Evolutionary conservation across 805 yeast genomes (phyloP).

Genomic region (Vanderwaltozyma polyspora): DNA sequence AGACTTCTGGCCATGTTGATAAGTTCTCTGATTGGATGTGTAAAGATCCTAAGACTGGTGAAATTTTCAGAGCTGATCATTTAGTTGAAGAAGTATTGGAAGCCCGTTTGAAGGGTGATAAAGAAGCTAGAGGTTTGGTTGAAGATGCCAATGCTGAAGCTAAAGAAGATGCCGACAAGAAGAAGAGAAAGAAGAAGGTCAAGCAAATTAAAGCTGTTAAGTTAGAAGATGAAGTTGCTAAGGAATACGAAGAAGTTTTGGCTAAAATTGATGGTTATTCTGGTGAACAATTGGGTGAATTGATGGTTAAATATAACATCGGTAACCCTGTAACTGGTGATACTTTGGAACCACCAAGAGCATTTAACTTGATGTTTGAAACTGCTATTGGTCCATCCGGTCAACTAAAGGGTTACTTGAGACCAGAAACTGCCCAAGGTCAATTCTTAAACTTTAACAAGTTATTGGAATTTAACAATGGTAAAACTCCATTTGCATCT

Average conservation of each 20-base stretch:
- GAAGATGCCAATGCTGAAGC: conserved; percentile 44
- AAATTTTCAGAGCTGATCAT: conserved; percentile 97
- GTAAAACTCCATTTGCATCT: conserved; percentile 98
- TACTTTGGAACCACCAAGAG: conserved; percentile 77
- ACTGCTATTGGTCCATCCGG: conserved; percentile 99
- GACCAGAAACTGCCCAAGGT: conserved; percentile 99
- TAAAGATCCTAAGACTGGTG: conserved; percentile 89
- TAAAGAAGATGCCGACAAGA: conserved; percentile 67
- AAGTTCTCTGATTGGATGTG: conserved; percentile 99
- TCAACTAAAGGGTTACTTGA: conserved; percentile 81
- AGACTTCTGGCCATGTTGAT: conserved; percentile 98
- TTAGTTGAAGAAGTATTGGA: conserved; percentile 95
- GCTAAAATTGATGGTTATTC: conserved; percentile 94
- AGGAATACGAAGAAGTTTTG: conserved; percentile 74
- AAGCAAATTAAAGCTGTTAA: conserved; percentile 85
- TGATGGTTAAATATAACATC: conserved; percentile 73
- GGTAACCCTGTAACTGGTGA: conserved; percentile 88
- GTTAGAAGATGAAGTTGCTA: conserved; percentile 68
- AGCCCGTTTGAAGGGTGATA: conserved; percentile 91
- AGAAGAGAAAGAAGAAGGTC: conserved; percentile 91
- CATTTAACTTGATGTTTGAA: conserved; percentile 97
- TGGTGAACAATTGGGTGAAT: conserved; percentile 83
- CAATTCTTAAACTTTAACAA: conserved; percentile 93
- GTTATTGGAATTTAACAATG: conserved; percentile 86
- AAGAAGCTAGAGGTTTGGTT: conserved; percentile 82